These are phyloP conservation scores for Alopecurus myosuroides DNA, from an alignment of 176 grass and related monocot genomes.

Conservation along the genomic window DNA sequence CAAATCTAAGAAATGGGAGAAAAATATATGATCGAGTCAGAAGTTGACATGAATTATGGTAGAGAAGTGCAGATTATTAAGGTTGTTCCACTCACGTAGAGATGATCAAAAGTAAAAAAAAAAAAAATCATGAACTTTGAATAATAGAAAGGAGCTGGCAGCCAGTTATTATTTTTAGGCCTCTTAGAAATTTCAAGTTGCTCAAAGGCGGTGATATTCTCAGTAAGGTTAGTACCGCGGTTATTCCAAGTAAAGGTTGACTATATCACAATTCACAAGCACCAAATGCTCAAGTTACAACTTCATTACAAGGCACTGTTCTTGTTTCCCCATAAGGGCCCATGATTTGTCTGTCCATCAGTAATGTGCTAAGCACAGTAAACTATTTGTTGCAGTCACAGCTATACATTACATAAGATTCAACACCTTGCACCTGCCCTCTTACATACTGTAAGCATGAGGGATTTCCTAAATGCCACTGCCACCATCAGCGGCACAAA, in stretches of 20 bases:
- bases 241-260: background rate
- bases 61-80: background rate
- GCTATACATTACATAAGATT: background rate
- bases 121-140: background rate
- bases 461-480: background rate
- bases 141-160: background rate
- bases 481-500: background rate
- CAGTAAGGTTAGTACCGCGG: background rate
- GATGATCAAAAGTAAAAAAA: background rate
- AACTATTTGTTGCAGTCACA: background rate
- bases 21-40: slow-evolving; percentile 15
- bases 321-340: background rate
- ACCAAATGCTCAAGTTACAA: background rate
- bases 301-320: background rate
- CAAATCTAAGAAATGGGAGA: slow-evolving; percentile 42
- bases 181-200: background rate
- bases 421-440: background rate
- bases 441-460: background rate
- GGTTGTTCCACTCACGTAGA: background rate
- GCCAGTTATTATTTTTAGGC: background rate
- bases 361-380: background rate
- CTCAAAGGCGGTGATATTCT: background rate
- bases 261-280: background rate
- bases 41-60: background rate
- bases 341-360: background rate